A percentile compares a stretch with the other conserved stretches of the same genome.
These are phyloP conservation scores for Phlebopus sp. DNA, from an alignment of 1,284 basidiomycete species.

Conservation along the genomic window DNA sequence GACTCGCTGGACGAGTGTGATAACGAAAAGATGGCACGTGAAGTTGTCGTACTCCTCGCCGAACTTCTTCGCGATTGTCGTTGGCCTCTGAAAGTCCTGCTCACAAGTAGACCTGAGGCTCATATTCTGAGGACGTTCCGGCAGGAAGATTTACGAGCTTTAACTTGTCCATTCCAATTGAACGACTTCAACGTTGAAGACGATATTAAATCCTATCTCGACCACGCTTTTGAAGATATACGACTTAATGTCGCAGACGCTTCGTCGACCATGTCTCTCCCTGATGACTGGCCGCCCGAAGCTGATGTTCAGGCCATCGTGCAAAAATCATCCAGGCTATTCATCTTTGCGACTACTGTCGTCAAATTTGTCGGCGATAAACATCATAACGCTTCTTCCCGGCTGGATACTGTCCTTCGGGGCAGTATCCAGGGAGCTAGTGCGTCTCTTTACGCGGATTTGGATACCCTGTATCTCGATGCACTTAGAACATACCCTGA, in stretches of 20 bases:
- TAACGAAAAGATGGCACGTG: slow-evolving; percentile 12
- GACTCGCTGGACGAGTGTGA: slow-evolving; percentile 26
- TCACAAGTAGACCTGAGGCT: slow-evolving; percentile 19
- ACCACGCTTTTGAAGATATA: slow-evolving; percentile 14
- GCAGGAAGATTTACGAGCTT: slow-evolving; percentile 4
- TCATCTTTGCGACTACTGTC: slow-evolving; percentile 30
- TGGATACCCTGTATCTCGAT: slow-evolving; percentile 19
- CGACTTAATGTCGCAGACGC: background rate
- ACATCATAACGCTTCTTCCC: slow-evolving; percentile 10
- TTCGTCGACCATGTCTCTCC: background rate
- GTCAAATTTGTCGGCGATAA: slow-evolving; percentile 22
- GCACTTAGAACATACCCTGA: slow-evolving; percentile 12
- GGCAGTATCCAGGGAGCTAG: slow-evolving; percentile 4
- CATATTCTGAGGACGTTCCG: slow-evolving; percentile 18
- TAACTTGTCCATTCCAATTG: slow-evolving; percentile 8
- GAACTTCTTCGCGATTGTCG: slow-evolving; percentile 7
- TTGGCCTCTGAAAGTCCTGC: slow-evolving; percentile 17
- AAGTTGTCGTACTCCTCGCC: slow-evolving; percentile 16
- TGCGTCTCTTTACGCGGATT: slow-evolving; percentile 14
- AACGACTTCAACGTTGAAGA: slow-evolving; percentile 18
- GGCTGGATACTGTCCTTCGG: slow-evolving; percentile 12
- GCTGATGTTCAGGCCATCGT: slow-evolving; percentile 18
- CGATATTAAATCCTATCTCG: slow-evolving; percentile 22
- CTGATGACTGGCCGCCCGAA: slow-evolving; percentile 19
- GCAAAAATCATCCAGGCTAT: slow-evolving; percentile 23